phyloP scores from a whole-genome alignment of 148 eudicot genomes.

The Cornus kousa region DNA sequence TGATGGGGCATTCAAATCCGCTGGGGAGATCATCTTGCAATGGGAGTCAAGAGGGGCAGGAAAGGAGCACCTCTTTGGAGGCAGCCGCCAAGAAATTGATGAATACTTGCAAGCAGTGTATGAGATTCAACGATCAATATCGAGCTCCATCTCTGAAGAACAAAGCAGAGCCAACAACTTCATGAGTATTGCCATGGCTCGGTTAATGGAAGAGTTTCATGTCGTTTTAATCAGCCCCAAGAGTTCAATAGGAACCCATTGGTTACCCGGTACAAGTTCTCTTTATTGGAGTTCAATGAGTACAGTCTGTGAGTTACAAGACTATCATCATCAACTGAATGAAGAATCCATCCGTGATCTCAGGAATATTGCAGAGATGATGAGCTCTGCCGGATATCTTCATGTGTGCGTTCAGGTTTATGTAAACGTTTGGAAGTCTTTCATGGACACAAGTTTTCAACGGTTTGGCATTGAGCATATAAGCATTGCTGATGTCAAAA shows the following conservation, averaged over 20 bases:
- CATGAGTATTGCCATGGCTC: no score
- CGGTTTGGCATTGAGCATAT: slow-evolving; percentile 67
- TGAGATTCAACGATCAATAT: no score
- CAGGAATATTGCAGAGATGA: slow-evolving; percentile 60
- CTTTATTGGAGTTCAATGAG: slow-evolving; percentile 14
- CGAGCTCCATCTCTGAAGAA: no score
- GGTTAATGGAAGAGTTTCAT: slow-evolving; percentile 69
- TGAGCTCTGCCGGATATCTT: slow-evolving; percentile 64
- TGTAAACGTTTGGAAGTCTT: slow-evolving; percentile 57
- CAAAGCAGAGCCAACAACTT: no score
- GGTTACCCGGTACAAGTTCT: slow-evolving; percentile 28
- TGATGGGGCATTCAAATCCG: no score
- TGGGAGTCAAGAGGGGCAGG: no score
- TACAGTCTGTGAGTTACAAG: slow-evolving; percentile 6
- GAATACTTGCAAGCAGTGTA: no score
- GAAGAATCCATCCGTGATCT: slow-evolving; percentile 45
- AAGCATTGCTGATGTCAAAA: slow-evolving; percentile 54
- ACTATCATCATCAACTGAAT: background rate
- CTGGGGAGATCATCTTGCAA: no score
- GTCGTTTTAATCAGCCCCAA: slow-evolving; percentile 49
- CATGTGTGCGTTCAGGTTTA: slow-evolving; percentile 74
- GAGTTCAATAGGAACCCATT: slow-evolving; percentile 40
- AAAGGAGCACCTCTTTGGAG: no score
- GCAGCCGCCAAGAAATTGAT: no score
- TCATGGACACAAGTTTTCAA: slow-evolving; percentile 51